Evolutionary conservation across 139 green algal species (phyloP).

Genomic region (Tetratostichococcus sp.): DNA sequence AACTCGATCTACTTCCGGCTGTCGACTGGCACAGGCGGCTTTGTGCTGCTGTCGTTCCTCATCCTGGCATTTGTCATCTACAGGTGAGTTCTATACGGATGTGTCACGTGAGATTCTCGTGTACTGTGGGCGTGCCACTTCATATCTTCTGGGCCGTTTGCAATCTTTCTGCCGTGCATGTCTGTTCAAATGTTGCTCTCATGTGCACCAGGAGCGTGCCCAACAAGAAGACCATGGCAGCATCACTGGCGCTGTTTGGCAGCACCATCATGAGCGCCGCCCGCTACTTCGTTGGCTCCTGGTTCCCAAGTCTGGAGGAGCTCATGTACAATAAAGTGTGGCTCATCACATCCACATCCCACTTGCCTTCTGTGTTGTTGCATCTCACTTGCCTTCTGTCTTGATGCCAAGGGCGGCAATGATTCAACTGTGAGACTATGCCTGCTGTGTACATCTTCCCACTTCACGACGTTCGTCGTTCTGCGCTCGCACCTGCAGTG

Average conservation of each 20-base stretch:
- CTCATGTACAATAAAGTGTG: slow-evolving; percentile 20
- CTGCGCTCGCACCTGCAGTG: slow-evolving; percentile 19
- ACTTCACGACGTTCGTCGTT: too few species aligned
- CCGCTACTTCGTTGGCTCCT: slow-evolving; percentile 36
- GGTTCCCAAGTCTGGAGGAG: slow-evolving; percentile 29
- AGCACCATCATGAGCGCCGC: slow-evolving; percentile 23
- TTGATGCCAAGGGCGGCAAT: too few species aligned
- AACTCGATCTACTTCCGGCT: slow-evolving; percentile 31
- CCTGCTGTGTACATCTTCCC: too few species aligned
- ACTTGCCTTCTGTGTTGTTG: too few species aligned
- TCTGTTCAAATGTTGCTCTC: too few species aligned
- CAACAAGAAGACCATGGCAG: slow-evolving; percentile 33
- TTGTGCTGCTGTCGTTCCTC: slow-evolving; percentile 35
- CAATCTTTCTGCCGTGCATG: too few species aligned
- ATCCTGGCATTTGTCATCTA: slow-evolving; percentile 45
- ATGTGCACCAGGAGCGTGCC: slow-evolving; percentile 25
- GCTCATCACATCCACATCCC: neutral
- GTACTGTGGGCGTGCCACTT: too few species aligned
- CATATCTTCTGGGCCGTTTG: too few species aligned
- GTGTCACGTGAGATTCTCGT: too few species aligned
- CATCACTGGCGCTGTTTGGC: slow-evolving; percentile 26
- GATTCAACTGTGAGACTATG: too few species aligned
- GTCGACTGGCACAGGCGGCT: slow-evolving; percentile 32
- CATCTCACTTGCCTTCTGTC: too few species aligned
- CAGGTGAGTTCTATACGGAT: neutral